These are phyloP conservation scores for Epithele typhae DNA, from an alignment of 768 basidiomycete genomes.

Conservation along the genomic window DNA sequence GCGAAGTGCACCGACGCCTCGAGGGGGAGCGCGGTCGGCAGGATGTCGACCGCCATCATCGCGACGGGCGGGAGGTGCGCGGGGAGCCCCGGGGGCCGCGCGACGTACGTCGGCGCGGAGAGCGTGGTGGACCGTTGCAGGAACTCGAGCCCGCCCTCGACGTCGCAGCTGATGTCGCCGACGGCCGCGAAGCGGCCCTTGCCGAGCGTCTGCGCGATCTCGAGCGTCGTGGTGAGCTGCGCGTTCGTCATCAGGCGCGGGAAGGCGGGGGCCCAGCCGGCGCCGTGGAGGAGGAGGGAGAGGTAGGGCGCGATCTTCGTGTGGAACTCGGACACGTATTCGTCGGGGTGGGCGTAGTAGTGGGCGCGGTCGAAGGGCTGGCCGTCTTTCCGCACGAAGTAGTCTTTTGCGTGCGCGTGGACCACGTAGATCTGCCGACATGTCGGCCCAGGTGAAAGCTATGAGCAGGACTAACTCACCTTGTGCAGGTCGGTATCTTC, in stretches of 20 bases:
- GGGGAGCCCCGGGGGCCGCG: constrained; percentile 38
- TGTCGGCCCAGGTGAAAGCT: background rate
- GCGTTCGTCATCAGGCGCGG: constrained; percentile 75
- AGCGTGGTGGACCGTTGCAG: constrained; percentile 74
- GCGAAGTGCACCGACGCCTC: constrained; percentile 84
- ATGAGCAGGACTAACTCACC: constrained; percentile 29
- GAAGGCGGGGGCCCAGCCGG: constrained; percentile 76
- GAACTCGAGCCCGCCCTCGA: constrained; percentile 87
- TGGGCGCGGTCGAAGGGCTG: constrained; percentile 52
- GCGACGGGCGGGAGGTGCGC: constrained; percentile 52
- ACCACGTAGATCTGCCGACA: constrained; percentile 64
- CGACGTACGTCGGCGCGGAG: constrained; percentile 64
- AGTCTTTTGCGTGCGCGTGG: constrained; percentile 65
- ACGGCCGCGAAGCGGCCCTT: constrained; percentile 63
- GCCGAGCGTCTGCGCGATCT: constrained; percentile 44
- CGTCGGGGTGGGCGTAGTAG: constrained; percentile 70
- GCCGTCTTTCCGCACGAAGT: constrained; percentile 59
- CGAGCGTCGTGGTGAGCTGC: constrained; percentile 50
- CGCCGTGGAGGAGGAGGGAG: constrained; percentile 81
- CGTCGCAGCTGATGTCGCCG: constrained; percentile 88
- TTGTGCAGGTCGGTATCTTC: constrained; percentile 55
- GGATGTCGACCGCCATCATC: constrained; percentile 89
- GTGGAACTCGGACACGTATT: constrained; percentile 65
- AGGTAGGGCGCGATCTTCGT: constrained; percentile 80
- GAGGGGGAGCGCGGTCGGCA: constrained; percentile 78